Evolutionary conservation across 148 eudicot species (phyloP).

Genomic region (Cornus florida): DNA sequence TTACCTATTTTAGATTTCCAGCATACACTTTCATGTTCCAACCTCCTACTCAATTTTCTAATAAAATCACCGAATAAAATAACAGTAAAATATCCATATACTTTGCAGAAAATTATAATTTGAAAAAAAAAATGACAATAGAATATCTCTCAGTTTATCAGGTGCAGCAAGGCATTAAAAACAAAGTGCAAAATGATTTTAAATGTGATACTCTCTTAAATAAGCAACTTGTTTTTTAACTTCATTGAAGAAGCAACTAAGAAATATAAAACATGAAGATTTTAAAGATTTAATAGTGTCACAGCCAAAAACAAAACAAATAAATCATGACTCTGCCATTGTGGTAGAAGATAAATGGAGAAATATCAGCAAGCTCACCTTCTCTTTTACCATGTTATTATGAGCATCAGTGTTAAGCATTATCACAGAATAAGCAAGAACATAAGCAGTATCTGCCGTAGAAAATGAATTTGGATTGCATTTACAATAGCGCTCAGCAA

Average conservation of each 20-base stretch:
- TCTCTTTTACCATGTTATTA: constrained; percentile 93
- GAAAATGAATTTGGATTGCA: constrained; percentile 89
- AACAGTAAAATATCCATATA: not conserved
- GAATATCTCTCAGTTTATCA: not conserved
- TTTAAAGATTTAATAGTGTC: not conserved
- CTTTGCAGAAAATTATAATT: not conserved
- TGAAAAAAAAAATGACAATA: not conserved
- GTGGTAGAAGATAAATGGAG: not conserved
- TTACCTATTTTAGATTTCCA: not conserved
- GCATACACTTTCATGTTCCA: not conserved
- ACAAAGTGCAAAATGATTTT: not conserved
- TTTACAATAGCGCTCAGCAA: constrained; percentile 99
- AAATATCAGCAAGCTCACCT: constrained; percentile 51
- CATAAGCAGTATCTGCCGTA: constrained; percentile 97
- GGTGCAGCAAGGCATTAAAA: not conserved
- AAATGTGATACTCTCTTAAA: not conserved
- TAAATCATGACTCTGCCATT: not conserved
- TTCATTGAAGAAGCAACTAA: not conserved
- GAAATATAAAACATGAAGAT: not conserved
- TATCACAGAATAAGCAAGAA: constrained; percentile 97
- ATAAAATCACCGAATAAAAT: not conserved
- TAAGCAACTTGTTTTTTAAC: not conserved
- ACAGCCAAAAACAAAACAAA: not conserved
- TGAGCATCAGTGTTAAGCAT: constrained; percentile 99
- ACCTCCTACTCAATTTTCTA: not conserved